Percentiles rank a stretch among this genome's conserved stretches.
These are phyloP conservation scores for Sphaceloma murrayae DNA, from an alignment of 2,329 filamentous ascomycete species.

Conservation along the genomic window DNA sequence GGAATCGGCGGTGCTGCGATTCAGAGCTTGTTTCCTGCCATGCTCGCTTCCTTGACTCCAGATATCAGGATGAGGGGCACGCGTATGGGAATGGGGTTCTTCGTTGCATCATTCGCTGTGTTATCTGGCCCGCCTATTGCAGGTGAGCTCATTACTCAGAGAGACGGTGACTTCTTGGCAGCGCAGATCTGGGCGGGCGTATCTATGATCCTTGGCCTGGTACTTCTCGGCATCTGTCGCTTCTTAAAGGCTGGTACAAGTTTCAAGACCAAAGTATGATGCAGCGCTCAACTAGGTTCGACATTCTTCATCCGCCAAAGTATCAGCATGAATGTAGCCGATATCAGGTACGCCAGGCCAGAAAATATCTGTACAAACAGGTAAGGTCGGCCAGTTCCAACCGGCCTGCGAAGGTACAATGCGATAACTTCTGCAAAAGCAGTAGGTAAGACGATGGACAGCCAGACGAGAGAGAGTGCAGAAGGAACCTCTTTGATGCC, in stretches of 20 bases:
- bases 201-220: constrained; percentile 24
- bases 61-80: constrained; percentile 40
- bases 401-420: constrained; percentile 30
- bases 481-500: constrained; percentile 34
- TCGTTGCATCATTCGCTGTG: constrained; percentile 36
- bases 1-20: constrained; percentile 38
- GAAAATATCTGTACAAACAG: constrained; percentile 34
- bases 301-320: constrained; percentile 23
- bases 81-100: constrained; percentile 41
- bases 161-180: constrained; percentile 34
- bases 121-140: constrained; percentile 41
- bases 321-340: constrained; percentile 28
- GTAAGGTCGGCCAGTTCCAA: constrained; percentile 25
- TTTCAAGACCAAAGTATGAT: constrained; percentile 23
- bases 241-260: constrained; percentile 25
- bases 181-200: constrained; percentile 39
- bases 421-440: constrained; percentile 36
- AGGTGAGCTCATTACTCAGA: constrained; percentile 36
- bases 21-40: constrained; percentile 38
- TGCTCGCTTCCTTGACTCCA: constrained; percentile 36
- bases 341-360: constrained; percentile 30
- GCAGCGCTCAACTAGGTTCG: neutral
- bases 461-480: constrained; percentile 33
- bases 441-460: constrained; percentile 30
- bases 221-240: constrained; percentile 24